phyloP scores from a whole-genome alignment of 2,329 filamentous ascomycete species.

The Lecanicillium sp. region DNA sequence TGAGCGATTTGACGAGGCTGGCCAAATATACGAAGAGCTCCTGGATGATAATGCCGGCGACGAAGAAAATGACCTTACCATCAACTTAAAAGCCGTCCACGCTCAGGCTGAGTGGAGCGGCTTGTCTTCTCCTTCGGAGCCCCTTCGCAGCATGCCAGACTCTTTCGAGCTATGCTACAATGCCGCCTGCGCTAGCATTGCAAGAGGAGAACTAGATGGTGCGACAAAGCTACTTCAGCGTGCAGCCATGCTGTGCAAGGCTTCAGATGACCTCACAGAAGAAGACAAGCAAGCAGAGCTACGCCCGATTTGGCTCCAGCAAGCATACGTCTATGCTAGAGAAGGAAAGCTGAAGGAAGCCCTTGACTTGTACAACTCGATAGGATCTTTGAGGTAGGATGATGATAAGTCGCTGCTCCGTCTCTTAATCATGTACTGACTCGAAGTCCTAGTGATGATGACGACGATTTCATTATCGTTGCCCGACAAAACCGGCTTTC shows the following conservation, averaged over 20 bases:
- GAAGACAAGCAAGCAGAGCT: constrained; percentile 71
- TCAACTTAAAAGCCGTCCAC: constrained; percentile 67
- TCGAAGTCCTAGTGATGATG: constrained; percentile 48
- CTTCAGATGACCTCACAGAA: constrained; percentile 64
- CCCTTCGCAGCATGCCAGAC: constrained; percentile 57
- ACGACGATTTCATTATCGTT: constrained; percentile 60
- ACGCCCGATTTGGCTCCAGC: constrained; percentile 69
- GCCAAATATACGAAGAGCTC: constrained; percentile 57
- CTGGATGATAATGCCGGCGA: constrained; percentile 41
- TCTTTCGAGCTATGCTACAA: constrained; percentile 82
- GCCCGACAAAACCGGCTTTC: constrained; percentile 57
- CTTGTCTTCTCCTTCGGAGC: constrained; percentile 34
- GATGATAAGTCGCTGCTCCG: constrained; percentile 23
- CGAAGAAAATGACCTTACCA: constrained; percentile 68
- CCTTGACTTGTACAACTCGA: constrained; percentile 52
- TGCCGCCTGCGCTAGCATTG: constrained; percentile 66
- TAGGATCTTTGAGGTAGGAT: constrained; percentile 56
- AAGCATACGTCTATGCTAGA: constrained; percentile 64
- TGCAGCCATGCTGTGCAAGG: constrained; percentile 65
- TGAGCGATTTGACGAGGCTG: constrained; percentile 65
- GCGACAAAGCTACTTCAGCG: constrained; percentile 63
- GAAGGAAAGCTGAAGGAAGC: constrained; percentile 63
- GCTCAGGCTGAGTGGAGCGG: constrained; percentile 69
- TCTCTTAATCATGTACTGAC: constrained; percentile 22
- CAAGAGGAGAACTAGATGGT: constrained; percentile 58